Evolutionary conservation across 2,329 filamentous ascomycete genomes (phyloP), one percentile per base, ranked within the genome.

Genomic region (Xylariaceae sp.): DNA sequence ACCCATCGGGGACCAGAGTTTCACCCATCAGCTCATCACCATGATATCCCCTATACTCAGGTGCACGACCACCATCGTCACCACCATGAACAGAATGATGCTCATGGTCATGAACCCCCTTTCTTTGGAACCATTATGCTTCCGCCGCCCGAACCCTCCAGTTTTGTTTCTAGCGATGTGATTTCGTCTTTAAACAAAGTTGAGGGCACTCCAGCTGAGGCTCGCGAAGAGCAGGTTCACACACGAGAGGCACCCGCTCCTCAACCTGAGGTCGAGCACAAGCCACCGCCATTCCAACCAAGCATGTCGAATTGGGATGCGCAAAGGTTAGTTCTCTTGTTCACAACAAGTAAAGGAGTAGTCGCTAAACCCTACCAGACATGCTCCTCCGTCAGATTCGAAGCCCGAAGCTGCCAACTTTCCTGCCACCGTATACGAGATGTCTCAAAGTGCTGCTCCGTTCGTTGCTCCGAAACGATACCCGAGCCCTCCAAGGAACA

Each of bases 321-420:
- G 64, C 77, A 80, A 68, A 74, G 72, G 79, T 81, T 59, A 65
- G 72, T 65, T 34, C 19, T 38, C 7, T 31, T 31, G 28, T 11
- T 31, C 31, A 40, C 38, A 39, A 17, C 31, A 14, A 16, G 47
- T 6, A 13, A 12, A 13, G 14, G 46, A 11, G 3, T 31, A 12
- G 39, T 16, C n/a, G 41, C 58, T 65, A 51, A 63, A 51, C 43
- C n/a, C 42, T 33, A 40, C 44, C 59, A 89, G 86, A 66, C 81
- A 86, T 62, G 72, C 84, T 42, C 84, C 84, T 52, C 83, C 84
- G 11, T 50, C 70, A 40, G 71, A 88, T 64, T 90, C 91, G 5
- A 87, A 78, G 65, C 92, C 92, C 9, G 94, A 97, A 76, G 93
- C 91, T 6, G 76, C 83, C 56, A 90, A 95, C 68, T 88, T 97